phyloP scores from a whole-genome alignment of 768 basidiomycete genomes.

The Leccinum incarnatum region DNA sequence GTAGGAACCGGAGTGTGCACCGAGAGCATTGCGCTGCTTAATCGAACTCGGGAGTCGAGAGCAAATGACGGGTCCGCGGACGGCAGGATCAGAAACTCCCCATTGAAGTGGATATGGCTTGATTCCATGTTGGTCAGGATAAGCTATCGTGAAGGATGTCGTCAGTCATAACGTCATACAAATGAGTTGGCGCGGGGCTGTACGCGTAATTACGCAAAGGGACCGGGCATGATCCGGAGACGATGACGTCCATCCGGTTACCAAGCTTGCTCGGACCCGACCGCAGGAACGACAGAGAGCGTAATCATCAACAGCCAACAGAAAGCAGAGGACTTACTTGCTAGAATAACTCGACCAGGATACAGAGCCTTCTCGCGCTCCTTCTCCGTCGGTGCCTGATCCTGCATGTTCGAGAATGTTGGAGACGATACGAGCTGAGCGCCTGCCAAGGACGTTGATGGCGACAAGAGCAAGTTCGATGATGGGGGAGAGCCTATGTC shows the following conservation, averaged over 20 bases:
- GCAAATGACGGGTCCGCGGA: slow-evolving; percentile 86
- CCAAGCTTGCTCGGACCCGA: background rate
- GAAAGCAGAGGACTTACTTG: slow-evolving; percentile 53
- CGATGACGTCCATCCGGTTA: slow-evolving; percentile 1
- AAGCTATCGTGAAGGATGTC: slow-evolving; percentile 43
- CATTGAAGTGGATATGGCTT: slow-evolving; percentile 75
- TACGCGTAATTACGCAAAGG: slow-evolving; percentile 9
- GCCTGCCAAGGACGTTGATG: slow-evolving; percentile 27
- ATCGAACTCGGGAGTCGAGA: slow-evolving; percentile 81
- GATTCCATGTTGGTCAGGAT: slow-evolving; percentile 93
- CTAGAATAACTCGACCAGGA: slow-evolving; percentile 78
- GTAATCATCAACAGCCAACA: background rate
- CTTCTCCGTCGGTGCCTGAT: slow-evolving; percentile 42
- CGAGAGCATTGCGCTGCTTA: slow-evolving; percentile 90
- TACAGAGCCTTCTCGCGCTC: slow-evolving; percentile 76
- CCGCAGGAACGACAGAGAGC: slow-evolving; percentile 1
- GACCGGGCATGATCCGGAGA: slow-evolving; percentile 12
- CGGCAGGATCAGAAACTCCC: slow-evolving; percentile 64
- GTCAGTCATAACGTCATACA: slow-evolving; percentile 10
- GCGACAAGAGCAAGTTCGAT: slow-evolving; percentile 27
- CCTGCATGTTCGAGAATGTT: slow-evolving; percentile 19
- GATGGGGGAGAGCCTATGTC: slow-evolving; percentile 23
- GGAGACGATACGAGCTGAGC: slow-evolving; percentile 29
- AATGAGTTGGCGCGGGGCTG: slow-evolving; percentile 2
- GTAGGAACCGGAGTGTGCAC: slow-evolving; percentile 91